Base-by-base conservation (phyloP, 768 basidiomycete genomes). In the Steccherinum ochraceum region DNA sequence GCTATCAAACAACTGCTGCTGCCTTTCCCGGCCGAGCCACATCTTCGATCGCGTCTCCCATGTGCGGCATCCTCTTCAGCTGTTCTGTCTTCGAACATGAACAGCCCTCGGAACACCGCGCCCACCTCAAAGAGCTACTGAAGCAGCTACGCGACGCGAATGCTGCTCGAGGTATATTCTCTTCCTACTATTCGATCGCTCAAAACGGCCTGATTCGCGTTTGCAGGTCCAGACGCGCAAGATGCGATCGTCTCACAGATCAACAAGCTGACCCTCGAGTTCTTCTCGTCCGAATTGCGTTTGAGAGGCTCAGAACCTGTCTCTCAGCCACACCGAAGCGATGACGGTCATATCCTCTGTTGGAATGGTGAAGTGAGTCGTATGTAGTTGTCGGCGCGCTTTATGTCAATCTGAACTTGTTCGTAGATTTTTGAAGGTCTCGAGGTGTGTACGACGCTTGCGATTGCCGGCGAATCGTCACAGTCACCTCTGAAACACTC, bases 301-400 rank as follows among this genome's bases (percentile, higher is more conserved):
- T 66, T 94, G 46, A 73, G 92, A 53, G 92, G 92, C 1, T 58
- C 67, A 10, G 40, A 50, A 10, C 71, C 72, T 0, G 65, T 90
- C 13, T 64, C 73, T 2, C 92, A 94, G 62, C 92, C 92, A 23
- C 89, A 92, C 44, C 27, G 55, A 5, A 56, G 61, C 61, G 59
- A 67, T 12, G 56, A 66, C 26, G 80, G 77, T 5, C 75, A 84
- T 60, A 61, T 89, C 2, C 66, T 93, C 23, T 91, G 89, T 60
- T 93, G 87, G 86, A 92, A 91, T 60, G 91, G 92, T 53, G 88
- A 93, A 72, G 89, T 84, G 43, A 43, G 67, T 67, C 13, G 21
- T 11, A 30, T 20, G 23, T 43, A 10, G 19, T 26, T 30, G 18
- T 48, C n/a, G 24, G 23, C 2, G 30, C 1, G 41, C 20, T 23